A percentile compares a stretch with the other conserved stretches of the same genome.
These are phyloP conservation scores for Fennellomyces sp. DNA, from an alignment of 371 early-diverging fungal species.

Conservation along the genomic window DNA sequence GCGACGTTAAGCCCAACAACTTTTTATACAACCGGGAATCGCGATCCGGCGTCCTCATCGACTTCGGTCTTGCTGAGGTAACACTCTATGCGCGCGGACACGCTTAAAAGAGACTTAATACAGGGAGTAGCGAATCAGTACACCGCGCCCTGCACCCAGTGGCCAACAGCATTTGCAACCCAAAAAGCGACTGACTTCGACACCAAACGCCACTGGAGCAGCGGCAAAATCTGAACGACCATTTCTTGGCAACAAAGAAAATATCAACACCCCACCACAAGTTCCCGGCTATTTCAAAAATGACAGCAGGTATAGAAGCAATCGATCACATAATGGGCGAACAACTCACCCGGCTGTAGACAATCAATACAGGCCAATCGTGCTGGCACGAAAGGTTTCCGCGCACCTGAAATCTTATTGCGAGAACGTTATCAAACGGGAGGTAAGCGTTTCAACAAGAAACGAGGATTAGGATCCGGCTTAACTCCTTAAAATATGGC, in stretches of 20 bases:
- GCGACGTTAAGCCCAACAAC: slow-evolving; percentile 98
- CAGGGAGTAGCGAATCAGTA: background rate
- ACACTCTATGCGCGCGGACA: background rate
- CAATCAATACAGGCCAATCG: slow-evolving; percentile 84
- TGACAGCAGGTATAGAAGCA: slow-evolving; percentile 46
- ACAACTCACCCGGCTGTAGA: slow-evolving; percentile 29
- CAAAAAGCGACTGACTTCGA: background rate
- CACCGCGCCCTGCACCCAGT: background rate
- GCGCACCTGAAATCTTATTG: slow-evolving; percentile 97
- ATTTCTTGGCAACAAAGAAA: background rate
- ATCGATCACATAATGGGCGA: background rate
- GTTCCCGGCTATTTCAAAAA: slow-evolving; percentile 26
- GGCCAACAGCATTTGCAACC: background rate
- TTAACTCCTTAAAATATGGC: background rate
- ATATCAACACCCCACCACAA: background rate
- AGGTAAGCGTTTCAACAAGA: slow-evolving; percentile 40
- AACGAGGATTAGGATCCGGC: background rate
- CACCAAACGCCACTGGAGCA: background rate
- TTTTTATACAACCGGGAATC: slow-evolving; percentile 82
- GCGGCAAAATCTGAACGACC: background rate
- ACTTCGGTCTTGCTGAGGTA: slow-evolving; percentile 98
- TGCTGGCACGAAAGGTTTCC: slow-evolving; percentile 98
- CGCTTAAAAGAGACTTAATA: background rate
- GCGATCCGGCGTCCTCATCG: slow-evolving; percentile 88
- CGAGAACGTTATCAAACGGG: slow-evolving; percentile 83